Evolutionary conservation across 805 yeast genomes (phyloP).

Genomic region (Candida orba): DNA sequence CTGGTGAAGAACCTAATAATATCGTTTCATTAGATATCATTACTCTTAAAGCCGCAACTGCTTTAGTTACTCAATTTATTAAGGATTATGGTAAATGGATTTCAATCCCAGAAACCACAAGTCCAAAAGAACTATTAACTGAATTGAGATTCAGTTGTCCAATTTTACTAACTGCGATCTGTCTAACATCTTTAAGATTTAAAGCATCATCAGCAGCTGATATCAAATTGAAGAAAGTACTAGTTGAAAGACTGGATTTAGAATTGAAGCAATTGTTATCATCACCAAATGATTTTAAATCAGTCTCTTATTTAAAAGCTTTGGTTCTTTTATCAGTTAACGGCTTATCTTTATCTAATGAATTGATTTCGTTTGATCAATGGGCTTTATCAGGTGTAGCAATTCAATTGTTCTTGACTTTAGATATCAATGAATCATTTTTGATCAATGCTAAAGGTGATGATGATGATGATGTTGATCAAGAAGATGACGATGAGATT

Average conservation of each 20-base stretch:
- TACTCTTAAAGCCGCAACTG: constrained; percentile 38
- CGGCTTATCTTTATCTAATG: constrained; percentile 52
- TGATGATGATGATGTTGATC: neutral
- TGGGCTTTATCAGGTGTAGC: constrained; percentile 67
- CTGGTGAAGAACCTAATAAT: constrained; percentile 31
- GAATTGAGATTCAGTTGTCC: constrained; percentile 46
- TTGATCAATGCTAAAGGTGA: constrained; percentile 10
- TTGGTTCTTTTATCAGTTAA: constrained; percentile 59
- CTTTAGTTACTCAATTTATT: constrained; percentile 49
- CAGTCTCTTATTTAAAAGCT: constrained; percentile 60
- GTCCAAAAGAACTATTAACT: constrained; percentile 40
- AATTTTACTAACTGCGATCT: constrained; percentile 57
- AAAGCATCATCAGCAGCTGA: constrained; percentile 9
- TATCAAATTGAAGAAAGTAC: constrained; percentile 21
- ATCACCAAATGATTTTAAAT: constrained; percentile 40
- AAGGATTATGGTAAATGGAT: constrained; percentile 75
- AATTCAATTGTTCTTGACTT: constrained; percentile 51
- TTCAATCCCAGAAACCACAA: constrained; percentile 47
- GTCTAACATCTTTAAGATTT: constrained; percentile 55
- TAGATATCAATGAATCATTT: constrained; percentile 29
- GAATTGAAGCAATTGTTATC: constrained; percentile 36
- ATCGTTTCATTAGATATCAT: constrained; percentile 45
- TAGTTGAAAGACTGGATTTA: constrained; percentile 24
- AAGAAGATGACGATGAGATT: constrained; percentile 23
- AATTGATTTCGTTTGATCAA: constrained; percentile 49